These are phyloP conservation scores for Xerocomellus intermedius DNA, from an alignment of 768 basidiomycete species.

Conservation along the genomic window DNA sequence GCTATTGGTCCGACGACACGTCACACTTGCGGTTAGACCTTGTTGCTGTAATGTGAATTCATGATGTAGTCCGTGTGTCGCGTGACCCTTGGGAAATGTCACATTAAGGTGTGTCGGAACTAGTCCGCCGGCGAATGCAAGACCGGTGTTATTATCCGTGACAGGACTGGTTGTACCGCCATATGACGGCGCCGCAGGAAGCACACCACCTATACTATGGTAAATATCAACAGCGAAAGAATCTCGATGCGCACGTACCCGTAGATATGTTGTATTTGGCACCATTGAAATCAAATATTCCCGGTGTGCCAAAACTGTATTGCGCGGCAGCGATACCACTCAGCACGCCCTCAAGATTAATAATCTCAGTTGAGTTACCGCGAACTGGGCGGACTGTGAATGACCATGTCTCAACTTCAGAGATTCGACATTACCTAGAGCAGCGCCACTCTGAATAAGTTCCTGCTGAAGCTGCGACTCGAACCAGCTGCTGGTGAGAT, in stretches of 20 bases:
- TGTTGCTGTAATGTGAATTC: slow-evolving; percentile 9
- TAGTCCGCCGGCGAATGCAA: background rate
- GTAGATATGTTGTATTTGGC: slow-evolving; percentile 17
- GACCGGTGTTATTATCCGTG: background rate
- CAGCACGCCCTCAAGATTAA: slow-evolving; percentile 6
- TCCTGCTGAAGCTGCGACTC: background rate
- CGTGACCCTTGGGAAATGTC: background rate
- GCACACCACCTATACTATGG: slow-evolving; percentile 5
- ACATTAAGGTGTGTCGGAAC: slow-evolving; percentile 1
- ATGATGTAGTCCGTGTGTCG: background rate
- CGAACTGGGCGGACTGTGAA: slow-evolving; percentile 2
- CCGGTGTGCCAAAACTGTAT: slow-evolving; percentile 3
- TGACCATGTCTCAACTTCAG: background rate
- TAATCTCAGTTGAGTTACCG: slow-evolving; percentile 13
- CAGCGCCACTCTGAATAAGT: background rate
- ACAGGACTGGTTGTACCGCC: background rate
- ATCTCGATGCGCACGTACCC: background rate
- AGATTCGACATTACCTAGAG: background rate
- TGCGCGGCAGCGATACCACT: slow-evolving; percentile 17
- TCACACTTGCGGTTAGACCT: slow-evolving; percentile 18
- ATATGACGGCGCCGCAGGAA: background rate
- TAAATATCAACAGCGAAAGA: background rate
- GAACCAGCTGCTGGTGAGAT: slow-evolving; percentile 5
- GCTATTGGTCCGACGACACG: background rate
- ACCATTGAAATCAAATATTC: slow-evolving; percentile 17